Evolutionary conservation across 768 basidiomycete species (phyloP), one percentile per base, ranked within the genome.

Genomic region (Russula vinacea): DNA sequence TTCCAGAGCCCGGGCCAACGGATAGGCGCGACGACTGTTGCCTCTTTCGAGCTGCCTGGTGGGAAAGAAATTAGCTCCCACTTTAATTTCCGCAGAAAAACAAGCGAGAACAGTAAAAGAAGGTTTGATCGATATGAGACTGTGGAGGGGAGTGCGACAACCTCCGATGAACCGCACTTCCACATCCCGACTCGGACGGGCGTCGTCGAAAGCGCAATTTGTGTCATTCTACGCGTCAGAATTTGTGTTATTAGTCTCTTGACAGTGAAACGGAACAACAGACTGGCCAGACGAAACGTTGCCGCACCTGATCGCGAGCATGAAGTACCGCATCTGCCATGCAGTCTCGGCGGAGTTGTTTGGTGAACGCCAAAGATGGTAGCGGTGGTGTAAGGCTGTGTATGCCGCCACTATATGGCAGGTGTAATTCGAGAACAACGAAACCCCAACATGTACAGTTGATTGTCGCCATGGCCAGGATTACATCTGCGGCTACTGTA

Each of bases 121-220:
- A 65, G 32, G 59, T 65, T 61, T 65, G 64, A 65, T 65, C 55
- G 64, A 65, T 65, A 56, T 56, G 47, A 63, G 47, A 56, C 35
- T 49, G 52, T 61, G 64, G 29, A 26, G 47, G 49, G 45, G 58
- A 56, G 54, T 26, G 55, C 24, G 47, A 61, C 42, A 44, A 40
- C 39, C 29, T 5, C 32, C 59, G n/a, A n/a, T 49, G 49, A 13
- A 29, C 53, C 22, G 54, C 33, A 35, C 37, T 33, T 42, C 55
- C 44, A 7, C n/a, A 9, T 11, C 40, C 33, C 55, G 52, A 19
- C 33, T 17, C 16, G 35, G 54, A 26, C 39, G 55, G 56, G 49
- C 47, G 49, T 60, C 54, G 50, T 47, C 47, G 37, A 49, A 56
- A 29, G 47, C 44, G 52, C 29, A 7, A 55, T 60, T 45, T 42